These are phyloP conservation scores for Tricholoma matsutake DNA, from an alignment of 768 basidiomycete species.

Conservation along the genomic window DNA sequence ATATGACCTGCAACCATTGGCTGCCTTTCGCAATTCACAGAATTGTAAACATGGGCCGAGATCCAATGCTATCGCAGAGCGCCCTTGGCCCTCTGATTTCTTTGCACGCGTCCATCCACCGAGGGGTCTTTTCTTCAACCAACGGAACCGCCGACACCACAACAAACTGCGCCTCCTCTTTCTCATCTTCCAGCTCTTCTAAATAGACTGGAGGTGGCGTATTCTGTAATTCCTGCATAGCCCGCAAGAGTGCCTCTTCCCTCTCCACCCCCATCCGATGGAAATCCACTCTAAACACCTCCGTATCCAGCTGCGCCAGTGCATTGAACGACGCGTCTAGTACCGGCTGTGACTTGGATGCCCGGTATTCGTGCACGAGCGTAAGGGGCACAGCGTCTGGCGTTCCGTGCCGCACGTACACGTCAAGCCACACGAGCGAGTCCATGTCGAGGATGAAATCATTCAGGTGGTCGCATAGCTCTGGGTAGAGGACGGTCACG, in stretches of 20 bases:
- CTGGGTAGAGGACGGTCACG: slow-evolving; percentile 2
- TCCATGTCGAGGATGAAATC: slow-evolving; percentile 7
- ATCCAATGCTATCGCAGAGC: background rate
- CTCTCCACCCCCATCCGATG: background rate
- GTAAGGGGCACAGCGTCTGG: background rate
- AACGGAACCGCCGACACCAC: background rate
- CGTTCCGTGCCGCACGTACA: slow-evolving; percentile 2
- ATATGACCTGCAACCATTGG: background rate
- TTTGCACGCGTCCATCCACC: background rate
- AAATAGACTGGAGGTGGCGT: background rate
- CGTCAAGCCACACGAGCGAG: slow-evolving; percentile 8
- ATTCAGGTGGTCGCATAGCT: slow-evolving; percentile 6
- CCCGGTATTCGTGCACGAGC: slow-evolving; percentile 1
- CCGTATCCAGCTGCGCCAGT: background rate
- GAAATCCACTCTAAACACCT: slow-evolving; percentile 1
- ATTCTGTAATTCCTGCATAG: background rate
- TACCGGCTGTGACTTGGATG: background rate
- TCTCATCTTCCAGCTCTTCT: background rate
- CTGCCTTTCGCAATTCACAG: background rate
- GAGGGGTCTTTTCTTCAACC: background rate
- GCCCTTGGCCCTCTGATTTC: background rate
- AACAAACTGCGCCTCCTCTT: background rate
- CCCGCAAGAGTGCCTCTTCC: background rate
- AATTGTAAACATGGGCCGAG: background rate
- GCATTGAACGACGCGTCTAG: background rate